Evolutionary conservation across 805 yeast species (phyloP), one percentile per base, ranked within the genome.

Genomic region (Saccharomycopsis sp.): DNA sequence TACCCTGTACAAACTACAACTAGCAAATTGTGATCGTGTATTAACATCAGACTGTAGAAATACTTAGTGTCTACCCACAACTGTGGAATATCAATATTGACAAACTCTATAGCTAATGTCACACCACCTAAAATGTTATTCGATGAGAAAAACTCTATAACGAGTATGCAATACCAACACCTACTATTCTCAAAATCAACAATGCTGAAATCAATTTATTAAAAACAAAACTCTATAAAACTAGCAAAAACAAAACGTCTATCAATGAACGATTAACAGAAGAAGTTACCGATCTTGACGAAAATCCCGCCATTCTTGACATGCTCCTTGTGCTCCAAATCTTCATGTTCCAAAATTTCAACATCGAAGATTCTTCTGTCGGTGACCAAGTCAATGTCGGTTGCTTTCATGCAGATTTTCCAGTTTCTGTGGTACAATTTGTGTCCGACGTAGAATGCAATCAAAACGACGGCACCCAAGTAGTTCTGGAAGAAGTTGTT

Each of bases 321-420:
- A 16, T 58, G 64, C 14, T 70, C 84, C 66, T 70, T 77, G 67
- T 84, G 87, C 68, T 81, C 87, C 4, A 75, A 77, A 54, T 83
- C 68, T 56, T 61, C 61, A 50, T 61, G 62, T 29, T 53, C 50
- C 20, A 58, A 24, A 4, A 58, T 34, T 12, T 61, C 63, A 62
- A 46, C 68, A 61, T 75, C 77, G 56, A 71, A 69, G 50, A 71
- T 68, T 65, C 74, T 71, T 70, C 80, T 71, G 54, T 79, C 79
- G 50, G 75, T 71, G 53, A 71, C 73, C 34, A 78, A 70, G 65
- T 78, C 81, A 53, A 78, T 70, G 46, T 77, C 79, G 37, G 66
- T 65, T 21, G 73, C 72, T 7, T 65, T 70, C 53, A 74, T 68
- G 66, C 64, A 68, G 34, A 72, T 66, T 51, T 60, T 64, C 68